Conservation (phyloP, 2,329 filamentous ascomycete genomes). For the Botrytis cinerea region DNA sequence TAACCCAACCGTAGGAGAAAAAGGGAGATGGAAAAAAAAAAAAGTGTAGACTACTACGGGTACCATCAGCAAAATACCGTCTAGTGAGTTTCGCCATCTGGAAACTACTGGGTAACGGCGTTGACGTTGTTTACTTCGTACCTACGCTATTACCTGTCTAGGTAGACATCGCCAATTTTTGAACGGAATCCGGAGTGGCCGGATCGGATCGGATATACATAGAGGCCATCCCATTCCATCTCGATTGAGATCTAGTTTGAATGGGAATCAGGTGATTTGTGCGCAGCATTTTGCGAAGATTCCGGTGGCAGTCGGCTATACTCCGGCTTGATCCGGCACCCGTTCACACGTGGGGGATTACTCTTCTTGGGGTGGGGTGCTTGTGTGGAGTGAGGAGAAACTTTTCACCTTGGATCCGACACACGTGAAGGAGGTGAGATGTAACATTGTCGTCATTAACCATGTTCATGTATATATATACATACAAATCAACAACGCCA, state of each 20-base stretch:
- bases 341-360: background rate
- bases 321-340: background rate
- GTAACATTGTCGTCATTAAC: background rate
- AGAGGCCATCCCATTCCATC: background rate
- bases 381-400: conserved; percentile 1
- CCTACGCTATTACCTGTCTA: background rate
- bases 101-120: background rate
- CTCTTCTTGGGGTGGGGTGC: background rate
- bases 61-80: background rate
- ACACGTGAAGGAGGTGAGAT: background rate
- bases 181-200: background rate
- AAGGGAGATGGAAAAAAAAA: background rate
- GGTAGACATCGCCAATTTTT: background rate
- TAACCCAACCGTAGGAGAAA: background rate
- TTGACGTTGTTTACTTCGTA: background rate
- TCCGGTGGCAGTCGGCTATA: background rate
- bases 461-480: background rate
- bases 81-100: background rate
- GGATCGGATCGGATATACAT: background rate
- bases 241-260: background rate
- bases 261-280: background rate
- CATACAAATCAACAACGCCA: background rate
- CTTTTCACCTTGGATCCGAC: background rate
- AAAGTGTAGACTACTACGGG: background rate
- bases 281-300: background rate